Evolutionary conservation across 2,329 filamentous ascomycete genomes (phyloP).

Genomic region (Ploettnerulaceae sp.): DNA sequence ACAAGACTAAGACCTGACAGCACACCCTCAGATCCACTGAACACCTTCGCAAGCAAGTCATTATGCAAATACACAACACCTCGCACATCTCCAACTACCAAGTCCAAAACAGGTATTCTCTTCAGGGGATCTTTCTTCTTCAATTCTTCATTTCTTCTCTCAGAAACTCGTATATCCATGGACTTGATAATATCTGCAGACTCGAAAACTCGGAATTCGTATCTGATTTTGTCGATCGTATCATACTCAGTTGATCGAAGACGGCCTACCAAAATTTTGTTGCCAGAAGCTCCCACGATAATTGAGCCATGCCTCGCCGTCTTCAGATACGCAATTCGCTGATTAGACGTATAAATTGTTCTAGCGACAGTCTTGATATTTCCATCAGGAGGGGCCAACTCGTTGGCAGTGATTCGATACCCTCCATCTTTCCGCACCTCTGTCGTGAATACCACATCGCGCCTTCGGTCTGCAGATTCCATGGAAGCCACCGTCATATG

Average conservation of each 20-base stretch:
- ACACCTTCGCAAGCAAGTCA: conserved; percentile 59
- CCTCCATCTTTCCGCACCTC: conserved; percentile 31
- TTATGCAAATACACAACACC: conserved; percentile 80
- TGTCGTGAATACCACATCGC: conserved; percentile 35
- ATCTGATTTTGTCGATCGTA: conserved; percentile 42
- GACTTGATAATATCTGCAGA: conserved; percentile 60
- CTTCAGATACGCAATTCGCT: conserved; percentile 44
- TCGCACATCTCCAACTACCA: conserved; percentile 71
- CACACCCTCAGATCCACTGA: conserved; percentile 35
- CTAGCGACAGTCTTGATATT: conserved; percentile 29
- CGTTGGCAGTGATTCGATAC: conserved; percentile 34
- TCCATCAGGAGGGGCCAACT: conserved; percentile 32
- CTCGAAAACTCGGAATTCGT: conserved; percentile 55
- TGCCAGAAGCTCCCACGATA: conserved; percentile 50
- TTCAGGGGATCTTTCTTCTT: conserved; percentile 32
- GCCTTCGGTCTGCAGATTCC: conserved; percentile 30
- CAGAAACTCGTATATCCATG: conserved; percentile 54
- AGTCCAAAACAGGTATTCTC: conserved; percentile 51
- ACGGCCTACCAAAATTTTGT: conserved; percentile 57
- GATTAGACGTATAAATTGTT: conserved; percentile 39
- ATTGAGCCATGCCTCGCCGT: conserved; percentile 51
- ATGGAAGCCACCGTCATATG: conserved; percentile 36
- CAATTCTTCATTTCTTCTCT: conserved; percentile 19
- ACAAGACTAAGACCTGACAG: conserved; percentile 31
- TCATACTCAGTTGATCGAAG: conserved; percentile 33